Evolutionary conservation across 148 eudicot genomes (phyloP).

Genomic region (Rhododendron mucronatum): DNA sequence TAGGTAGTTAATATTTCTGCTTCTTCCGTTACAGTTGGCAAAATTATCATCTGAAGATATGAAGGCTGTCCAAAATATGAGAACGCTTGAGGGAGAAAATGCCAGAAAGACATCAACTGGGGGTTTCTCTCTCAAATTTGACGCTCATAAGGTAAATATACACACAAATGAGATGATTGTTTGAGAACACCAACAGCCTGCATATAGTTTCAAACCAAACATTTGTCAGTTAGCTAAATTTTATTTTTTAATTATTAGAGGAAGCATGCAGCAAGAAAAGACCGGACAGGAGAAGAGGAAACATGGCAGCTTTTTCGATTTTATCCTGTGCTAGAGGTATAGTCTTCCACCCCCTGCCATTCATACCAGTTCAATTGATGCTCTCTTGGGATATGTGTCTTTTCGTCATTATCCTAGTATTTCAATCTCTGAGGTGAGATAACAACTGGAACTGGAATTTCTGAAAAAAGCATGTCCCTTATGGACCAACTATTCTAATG

Average conservation of each 20-base stretch:
- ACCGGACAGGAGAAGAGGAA: constrained; percentile 78
- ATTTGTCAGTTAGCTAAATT: constrained; percentile 8
- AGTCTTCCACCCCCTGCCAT: neutral
- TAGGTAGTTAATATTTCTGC: neutral
- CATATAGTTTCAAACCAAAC: constrained; percentile 2
- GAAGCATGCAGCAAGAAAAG: constrained; percentile 77
- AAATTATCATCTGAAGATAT: constrained; percentile 69
- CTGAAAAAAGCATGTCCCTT: neutral
- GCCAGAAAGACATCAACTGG: constrained; percentile 46
- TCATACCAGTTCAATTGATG: neutral
- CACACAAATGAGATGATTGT: constrained; percentile 1
- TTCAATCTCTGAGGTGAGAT: neutral
- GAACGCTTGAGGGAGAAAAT: constrained; percentile 60
- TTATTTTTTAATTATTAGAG: constrained; percentile 39
- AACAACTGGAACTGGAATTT: neutral
- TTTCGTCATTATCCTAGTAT: neutral
- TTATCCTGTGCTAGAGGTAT: constrained; percentile 92
- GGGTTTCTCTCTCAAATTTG: constrained; percentile 85
- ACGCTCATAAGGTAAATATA: constrained; percentile 65
- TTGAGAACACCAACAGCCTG: neutral
- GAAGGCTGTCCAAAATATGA: constrained; percentile 81
- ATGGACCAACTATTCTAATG: neutral
- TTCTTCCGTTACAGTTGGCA: constrained; percentile 53
- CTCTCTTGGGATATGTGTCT: neutral
- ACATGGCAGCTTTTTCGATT: constrained; percentile 84